Base-by-base conservation (phyloP, 169 alveolate species). In the Cryptosporidium viatorum region DNA sequence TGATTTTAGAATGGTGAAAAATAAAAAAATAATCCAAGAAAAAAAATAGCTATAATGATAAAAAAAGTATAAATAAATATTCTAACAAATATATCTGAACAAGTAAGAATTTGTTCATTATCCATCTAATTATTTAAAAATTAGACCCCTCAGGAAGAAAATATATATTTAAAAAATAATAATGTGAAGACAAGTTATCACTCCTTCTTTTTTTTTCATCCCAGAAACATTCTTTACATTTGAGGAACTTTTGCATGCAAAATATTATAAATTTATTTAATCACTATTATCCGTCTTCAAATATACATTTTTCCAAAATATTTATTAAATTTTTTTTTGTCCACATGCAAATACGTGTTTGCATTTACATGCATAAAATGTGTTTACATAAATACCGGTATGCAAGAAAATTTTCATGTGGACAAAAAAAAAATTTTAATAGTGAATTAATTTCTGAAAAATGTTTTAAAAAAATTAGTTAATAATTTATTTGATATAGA, bases 281-380 rank as follows among this genome's bases (percentile, higher is more conserved):
- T 65, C 1, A 21, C 2, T 65, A 37, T 9, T 37, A 18, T 43
- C 21, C 29, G 8, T 29, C 10, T 31, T 31, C 71, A n/a, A 18
- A 8, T 37, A 65, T 65, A 65, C 31, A 8, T 65, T 35, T 21
- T 29, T 65, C 39, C 14, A 65, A n/a, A 37, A 29, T n/a, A 31
- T 14, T 45, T 7, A 65, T 31, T 65, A 41, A 41, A 8, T 41
- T 41, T 41, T 41, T 10, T 31, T 31, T 10, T 65, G 23, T 65
- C 71, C 71, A 65, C 71, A 65, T 65, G 70, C 23, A 62, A 62
- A 1, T 62, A 7, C 70, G 29, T 62, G 41, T 62, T 31, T 10
- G 45, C 70, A 62, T 65, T 31, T 62, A 48, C 71, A 26, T n/a
- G 71, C 48, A 37, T 65, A 29, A 8, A 55, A 16, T 48, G 1